Evolutionary conservation across 805 yeast genomes (phyloP), one percentile per base, ranked within the genome.

Genomic region (Torulaspora indica): DNA sequence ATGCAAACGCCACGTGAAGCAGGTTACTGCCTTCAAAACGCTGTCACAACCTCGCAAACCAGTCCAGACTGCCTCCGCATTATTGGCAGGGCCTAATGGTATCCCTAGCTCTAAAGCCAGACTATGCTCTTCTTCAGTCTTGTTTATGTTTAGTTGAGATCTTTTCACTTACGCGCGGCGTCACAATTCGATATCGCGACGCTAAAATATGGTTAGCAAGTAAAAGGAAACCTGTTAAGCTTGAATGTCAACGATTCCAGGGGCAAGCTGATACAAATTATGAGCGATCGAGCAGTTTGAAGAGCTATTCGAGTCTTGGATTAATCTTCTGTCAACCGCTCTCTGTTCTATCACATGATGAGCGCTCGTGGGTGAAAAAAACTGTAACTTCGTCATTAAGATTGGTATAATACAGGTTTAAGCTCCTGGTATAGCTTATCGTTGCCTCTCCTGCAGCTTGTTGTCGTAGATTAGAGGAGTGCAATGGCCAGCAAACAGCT

Each of bases 401-500:
- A 8, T 14, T 12, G 20, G 15, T 15, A 9, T 25, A 4, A 25
- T 25, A 20, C 3, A 25, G 28, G 9, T 25, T 25, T 25, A 25
- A 25, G 10, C 4, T 12, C 9, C 10, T 9, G 28, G n/a, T n/a
- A 25, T 25, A 25, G 28, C 7, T 9, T 3, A 12, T 25, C 10
- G 7, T 8, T 8, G 7, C 4, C n/a, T 12, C 8, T 25, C 7
- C 10, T 25, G 3, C 4, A 15, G 34, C 28, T 23, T 18, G 40
- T 18, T 12, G 28, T 38, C 40, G 17, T 28, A 5, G 25, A n/a
- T 38, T 18, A 8, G 22, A 8, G 10, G 6, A 5, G 13, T 7
- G 18, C 5, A 2, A 48, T 53, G 50, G 41, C 52, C 4, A 53
- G 51, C 42, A 51, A 55, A 33, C 51, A 53, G 24, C 39, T 60